These are phyloP conservation scores for Thelephora terrestris DNA, from an alignment of 1,284 basidiomycete species.

Conservation along the genomic window DNA sequence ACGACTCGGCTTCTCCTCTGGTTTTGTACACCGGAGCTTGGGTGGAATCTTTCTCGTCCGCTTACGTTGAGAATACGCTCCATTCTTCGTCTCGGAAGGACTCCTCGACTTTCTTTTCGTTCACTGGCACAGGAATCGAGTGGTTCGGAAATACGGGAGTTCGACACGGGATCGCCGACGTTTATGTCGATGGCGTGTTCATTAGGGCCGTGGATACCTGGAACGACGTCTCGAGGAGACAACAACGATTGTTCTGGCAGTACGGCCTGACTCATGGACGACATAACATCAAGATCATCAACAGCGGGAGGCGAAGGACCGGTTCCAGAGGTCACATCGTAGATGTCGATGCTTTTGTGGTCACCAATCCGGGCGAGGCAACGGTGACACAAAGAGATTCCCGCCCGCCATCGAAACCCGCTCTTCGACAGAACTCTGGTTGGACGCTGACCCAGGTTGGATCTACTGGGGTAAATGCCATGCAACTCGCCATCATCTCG, in stretches of 20 bases:
- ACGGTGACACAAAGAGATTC: background rate
- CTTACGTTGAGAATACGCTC: conserved; percentile 41
- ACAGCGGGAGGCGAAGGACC: conserved; percentile 34
- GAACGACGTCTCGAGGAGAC: conserved; percentile 28
- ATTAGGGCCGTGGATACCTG: conserved; percentile 37
- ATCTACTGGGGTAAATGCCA: conserved; percentile 69
- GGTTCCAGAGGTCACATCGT: conserved; percentile 27
- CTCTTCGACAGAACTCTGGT: conserved; percentile 9
- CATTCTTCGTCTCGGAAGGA: conserved; percentile 37
- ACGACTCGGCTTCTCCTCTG: conserved; percentile 55
- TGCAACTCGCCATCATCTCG: conserved; percentile 70
- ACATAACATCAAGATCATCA: conserved; percentile 57
- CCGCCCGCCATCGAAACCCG: background rate
- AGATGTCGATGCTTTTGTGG: conserved; percentile 59
- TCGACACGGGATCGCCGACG: conserved; percentile 41
- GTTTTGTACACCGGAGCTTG: conserved; percentile 52
- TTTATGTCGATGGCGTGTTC: conserved; percentile 48
- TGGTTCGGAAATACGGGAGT: conserved; percentile 58
- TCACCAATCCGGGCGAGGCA: conserved; percentile 31
- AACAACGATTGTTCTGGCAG: conserved; percentile 58
- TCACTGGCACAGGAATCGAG: conserved; percentile 63
- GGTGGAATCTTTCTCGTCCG: conserved; percentile 39
- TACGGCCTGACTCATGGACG: conserved; percentile 40
- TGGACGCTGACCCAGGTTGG: conserved; percentile 51
- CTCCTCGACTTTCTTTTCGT: conserved; percentile 47